A percentile compares a stretch with the other conserved stretches of the same genome.
Evolutionary conservation across 1,284 basidiomycete species (phyloP).

Genomic region (Trichosporon inkin): DNA sequence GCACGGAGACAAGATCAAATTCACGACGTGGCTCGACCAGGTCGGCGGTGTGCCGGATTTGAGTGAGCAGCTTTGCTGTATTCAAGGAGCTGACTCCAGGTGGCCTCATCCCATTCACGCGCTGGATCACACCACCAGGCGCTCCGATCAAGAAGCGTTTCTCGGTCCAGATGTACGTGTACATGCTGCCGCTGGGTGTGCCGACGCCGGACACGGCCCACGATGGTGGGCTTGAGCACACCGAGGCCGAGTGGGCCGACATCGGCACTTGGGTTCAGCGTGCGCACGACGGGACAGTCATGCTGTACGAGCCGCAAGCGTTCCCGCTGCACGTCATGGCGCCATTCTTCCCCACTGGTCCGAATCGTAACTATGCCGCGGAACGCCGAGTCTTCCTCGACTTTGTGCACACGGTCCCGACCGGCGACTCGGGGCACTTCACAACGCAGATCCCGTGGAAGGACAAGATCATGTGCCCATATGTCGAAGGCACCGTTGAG

Average conservation of each 20-base stretch:
- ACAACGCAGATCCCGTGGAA: conserved; percentile 13
- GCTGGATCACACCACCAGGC: conserved; percentile 21
- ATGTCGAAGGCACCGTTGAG: background rate
- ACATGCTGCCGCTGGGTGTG: conserved; percentile 15
- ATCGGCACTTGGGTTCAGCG: conserved; percentile 8
- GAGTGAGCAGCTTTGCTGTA: background rate
- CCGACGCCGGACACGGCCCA: conserved; percentile 6
- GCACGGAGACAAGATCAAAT: conserved; percentile 17
- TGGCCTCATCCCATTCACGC: conserved; percentile 21
- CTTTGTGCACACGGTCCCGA: conserved; percentile 14
- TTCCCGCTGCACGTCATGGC: conserved; percentile 17
- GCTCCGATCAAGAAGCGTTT: conserved; percentile 16
- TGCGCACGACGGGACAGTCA: conserved; percentile 10
- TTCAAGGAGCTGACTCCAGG: conserved; percentile 7
- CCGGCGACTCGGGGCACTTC: conserved; percentile 7
- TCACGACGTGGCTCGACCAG: conserved; percentile 16
- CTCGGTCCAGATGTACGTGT: conserved; percentile 23
- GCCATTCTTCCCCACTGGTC: conserved; percentile 12
- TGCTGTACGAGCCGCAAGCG: conserved; percentile 22
- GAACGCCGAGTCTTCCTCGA: conserved; percentile 10
- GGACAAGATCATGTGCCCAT: conserved; percentile 19
- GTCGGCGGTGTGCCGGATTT: conserved; percentile 17
- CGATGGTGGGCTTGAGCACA: conserved; percentile 24
- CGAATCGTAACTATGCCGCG: conserved; percentile 11
- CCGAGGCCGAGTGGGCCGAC: conserved; percentile 12